These are phyloP conservation scores for Casaregolazyma lundiana DNA, from an alignment of 1,139 yeast genomes.

Conservation along the genomic window DNA sequence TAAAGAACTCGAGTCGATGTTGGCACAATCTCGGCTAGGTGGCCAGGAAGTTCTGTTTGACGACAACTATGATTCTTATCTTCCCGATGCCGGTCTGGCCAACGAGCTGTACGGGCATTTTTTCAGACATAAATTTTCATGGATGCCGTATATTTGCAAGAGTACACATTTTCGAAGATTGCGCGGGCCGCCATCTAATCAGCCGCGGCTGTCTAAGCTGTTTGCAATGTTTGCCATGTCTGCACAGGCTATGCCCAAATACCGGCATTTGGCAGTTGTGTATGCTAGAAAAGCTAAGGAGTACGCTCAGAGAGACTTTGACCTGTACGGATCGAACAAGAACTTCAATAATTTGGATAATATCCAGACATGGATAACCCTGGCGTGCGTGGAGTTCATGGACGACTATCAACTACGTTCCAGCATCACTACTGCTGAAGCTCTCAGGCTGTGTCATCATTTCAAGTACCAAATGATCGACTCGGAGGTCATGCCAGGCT, in stretches of 20 bases:
- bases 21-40: not conserved
- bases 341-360: slow-evolving; percentile 1
- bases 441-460: not conserved
- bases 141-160: not conserved
- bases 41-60: not conserved
- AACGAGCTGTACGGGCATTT: not conserved
- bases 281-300: not conserved
- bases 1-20: not conserved
- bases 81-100: not conserved
- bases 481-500: not conserved
- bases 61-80: not conserved
- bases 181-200: not conserved
- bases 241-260: not conserved
- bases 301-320: not conserved
- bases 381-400: not conserved
- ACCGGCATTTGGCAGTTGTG: not conserved
- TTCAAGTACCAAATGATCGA: slow-evolving; percentile 3
- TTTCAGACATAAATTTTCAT: not conserved
- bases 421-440: not conserved
- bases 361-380: slow-evolving; percentile 2
- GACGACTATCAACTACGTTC: not conserved
- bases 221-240: slow-evolving; percentile 1
- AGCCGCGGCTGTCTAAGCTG: not conserved
- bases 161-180: not conserved
- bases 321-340: not conserved